Conservation (phyloP, 225 moss, liverwort and hornwort species). For the Asterella californica region DNA sequence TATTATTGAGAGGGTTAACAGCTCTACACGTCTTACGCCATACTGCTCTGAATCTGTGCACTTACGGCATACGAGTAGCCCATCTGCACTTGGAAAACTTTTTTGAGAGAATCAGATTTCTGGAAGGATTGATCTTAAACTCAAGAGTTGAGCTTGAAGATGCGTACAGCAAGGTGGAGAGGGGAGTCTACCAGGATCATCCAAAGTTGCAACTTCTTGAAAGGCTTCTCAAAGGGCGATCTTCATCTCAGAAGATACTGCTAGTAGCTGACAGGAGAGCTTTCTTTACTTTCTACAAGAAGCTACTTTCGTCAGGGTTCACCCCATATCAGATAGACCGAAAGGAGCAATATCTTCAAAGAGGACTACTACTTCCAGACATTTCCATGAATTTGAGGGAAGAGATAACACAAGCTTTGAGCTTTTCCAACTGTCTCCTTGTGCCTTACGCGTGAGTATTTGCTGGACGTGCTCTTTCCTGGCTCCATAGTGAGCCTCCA, state of each 20-base stretch:
- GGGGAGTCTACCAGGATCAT: conserved; percentile 40
- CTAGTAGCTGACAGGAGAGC: conserved; percentile 46
- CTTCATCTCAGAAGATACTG: conserved; percentile 28
- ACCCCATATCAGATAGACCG: conserved; percentile 46
- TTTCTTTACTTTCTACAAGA: conserved; percentile 41
- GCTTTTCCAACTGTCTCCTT: conserved; percentile 47
- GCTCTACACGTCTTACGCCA: conserved; percentile 41
- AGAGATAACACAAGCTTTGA: conserved; percentile 33
- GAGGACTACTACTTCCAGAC: conserved; percentile 25
- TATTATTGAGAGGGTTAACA: conserved; percentile 24
- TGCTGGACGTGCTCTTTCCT: background rate
- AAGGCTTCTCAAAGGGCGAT: conserved; percentile 27
- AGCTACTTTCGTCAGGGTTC: conserved; percentile 30
- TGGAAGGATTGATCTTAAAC: conserved; percentile 35
- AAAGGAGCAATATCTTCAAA: conserved; percentile 35
- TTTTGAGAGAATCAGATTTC: conserved; percentile 34
- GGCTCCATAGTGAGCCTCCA: too few relatives aligned
- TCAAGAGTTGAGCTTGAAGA: conserved; percentile 45
- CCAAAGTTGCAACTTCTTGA: conserved; percentile 36
- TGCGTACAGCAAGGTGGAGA: conserved; percentile 44
- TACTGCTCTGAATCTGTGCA: conserved; percentile 40
- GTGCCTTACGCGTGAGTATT: conserved; percentile 39
- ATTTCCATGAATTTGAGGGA: conserved; percentile 25
- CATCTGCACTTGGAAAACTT: conserved; percentile 43
- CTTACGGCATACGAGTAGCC: conserved; percentile 47